Percentiles rank a stretch among this genome's conserved stretches.
Evolutionary conservation across 768 basidiomycete genomes (phyloP).

Genomic region (Russula earlei): DNA sequence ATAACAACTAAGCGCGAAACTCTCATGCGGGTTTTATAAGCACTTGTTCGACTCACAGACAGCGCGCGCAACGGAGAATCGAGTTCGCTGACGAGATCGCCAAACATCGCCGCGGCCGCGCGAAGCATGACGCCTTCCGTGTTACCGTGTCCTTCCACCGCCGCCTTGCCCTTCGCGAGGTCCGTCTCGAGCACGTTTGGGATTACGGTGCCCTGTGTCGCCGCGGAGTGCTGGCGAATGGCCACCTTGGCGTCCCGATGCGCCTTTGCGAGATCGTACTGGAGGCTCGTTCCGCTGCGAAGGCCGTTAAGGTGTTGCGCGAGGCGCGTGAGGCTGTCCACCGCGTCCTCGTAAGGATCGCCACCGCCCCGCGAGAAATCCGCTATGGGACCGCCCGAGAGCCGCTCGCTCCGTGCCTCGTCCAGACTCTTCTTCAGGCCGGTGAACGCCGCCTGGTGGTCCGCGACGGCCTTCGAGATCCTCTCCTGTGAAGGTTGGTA

Average conservation of each 20-base stretch:
- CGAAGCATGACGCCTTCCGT: slow-evolving; percentile 36
- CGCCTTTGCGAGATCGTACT: slow-evolving; percentile 71
- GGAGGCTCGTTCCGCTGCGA: slow-evolving; percentile 72
- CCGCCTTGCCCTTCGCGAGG: slow-evolving; percentile 20
- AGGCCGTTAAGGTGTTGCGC: slow-evolving; percentile 93
- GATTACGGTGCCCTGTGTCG: neutral
- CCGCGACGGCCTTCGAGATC: slow-evolving; percentile 70
- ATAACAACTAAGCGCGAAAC: neutral
- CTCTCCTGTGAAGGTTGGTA: slow-evolving; percentile 48
- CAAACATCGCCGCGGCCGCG: slow-evolving; percentile 66
- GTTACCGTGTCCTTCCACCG: neutral
- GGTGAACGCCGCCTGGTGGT: slow-evolving; percentile 85
- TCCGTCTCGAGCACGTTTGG: neutral
- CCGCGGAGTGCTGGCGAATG: slow-evolving; percentile 23
- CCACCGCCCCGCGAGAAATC: slow-evolving; percentile 23
- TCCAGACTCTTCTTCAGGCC: slow-evolving; percentile 75
- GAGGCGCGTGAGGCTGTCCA: slow-evolving; percentile 77
- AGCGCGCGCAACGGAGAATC: slow-evolving; percentile 68
- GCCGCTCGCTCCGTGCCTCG: slow-evolving; percentile 85
- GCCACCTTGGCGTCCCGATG: slow-evolving; percentile 36
- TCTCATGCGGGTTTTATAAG: neutral
- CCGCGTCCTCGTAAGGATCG: slow-evolving; percentile 75
- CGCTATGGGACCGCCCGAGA: slow-evolving; percentile 27
- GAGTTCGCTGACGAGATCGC: slow-evolving; percentile 69
- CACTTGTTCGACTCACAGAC: slow-evolving; percentile 39